Evolutionary conservation across 805 yeast genomes (phyloP), one percentile per base, ranked within the genome.

Genomic region (Danielozyma ontarioensis): DNA sequence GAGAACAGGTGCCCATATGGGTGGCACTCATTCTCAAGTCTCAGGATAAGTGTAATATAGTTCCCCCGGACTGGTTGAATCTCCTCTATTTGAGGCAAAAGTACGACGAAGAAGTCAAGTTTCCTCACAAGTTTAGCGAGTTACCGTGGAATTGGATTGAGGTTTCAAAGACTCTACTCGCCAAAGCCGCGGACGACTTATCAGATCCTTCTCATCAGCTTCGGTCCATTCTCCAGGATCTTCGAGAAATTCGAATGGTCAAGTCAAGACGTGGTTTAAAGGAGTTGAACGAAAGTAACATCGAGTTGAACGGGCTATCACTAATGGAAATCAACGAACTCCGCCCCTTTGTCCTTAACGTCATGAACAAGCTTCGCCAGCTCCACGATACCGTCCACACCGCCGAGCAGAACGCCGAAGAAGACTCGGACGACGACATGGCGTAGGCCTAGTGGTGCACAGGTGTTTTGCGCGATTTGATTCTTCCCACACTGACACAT

Each of bases 111-210:
- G 97, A 90, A 51, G 62, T 76, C 22, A 63, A 65, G 4, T 53
- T 72, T 35, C 69, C 76, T 1, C 70, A 70, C 22, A 62, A 73
- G 38, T 90, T 90, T 51, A 73, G 86, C 35, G 59, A 67, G 5
- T 58, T 90, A 31, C 97, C 97, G 0, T 80, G 82, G 78, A 76
- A 81, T 52, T 93, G 98, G 98, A 64, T 88, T 15, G 95, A 90
- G 32, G 51, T 83, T 1, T 74, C 90, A 3, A 84, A 82, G 44
- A 68, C 82, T 10, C 60, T 90, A 30, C 66, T 90, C 4, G 67
- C 72, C 11, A 68, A 67, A 27, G 95, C 96, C 2, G 46, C 81
- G 0, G 95, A 89, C 45, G 97, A 93, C 55, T 63, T 88, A 34
- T 62, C 67, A 11, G 90, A 83, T 40, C 80, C 87, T 1, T 71